Percentiles rank a stretch among this genome's conserved stretches.
These are phyloP conservation scores for Nectriaceae sp. DNA, from an alignment of 2,329 filamentous ascomycete species.

Conservation along the genomic window DNA sequence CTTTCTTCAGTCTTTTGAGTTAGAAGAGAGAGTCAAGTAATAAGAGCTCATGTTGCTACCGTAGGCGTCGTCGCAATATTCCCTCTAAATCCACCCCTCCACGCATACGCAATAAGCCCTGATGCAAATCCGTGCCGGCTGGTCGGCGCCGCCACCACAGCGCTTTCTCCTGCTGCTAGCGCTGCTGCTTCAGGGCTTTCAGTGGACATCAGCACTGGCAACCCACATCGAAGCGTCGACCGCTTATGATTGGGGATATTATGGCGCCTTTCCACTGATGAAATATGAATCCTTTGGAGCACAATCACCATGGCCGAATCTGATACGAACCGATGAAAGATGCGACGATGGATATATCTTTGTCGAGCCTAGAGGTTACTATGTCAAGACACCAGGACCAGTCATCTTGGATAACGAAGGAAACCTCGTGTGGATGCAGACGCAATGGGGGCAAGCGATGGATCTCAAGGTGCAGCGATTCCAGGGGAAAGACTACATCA, in stretches of 20 bases:
- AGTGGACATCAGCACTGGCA: conserved; percentile 3
- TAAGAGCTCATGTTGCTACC: background rate
- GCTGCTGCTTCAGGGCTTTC: background rate
- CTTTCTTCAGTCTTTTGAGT: no score
- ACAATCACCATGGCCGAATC: conserved; percentile 34
- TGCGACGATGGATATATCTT: conserved; percentile 43
- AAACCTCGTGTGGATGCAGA: conserved; percentile 48
- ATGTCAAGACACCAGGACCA: conserved; percentile 38
- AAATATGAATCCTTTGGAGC: conserved; percentile 23
- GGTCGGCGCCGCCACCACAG: background rate
- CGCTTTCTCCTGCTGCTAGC: background rate
- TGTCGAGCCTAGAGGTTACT: conserved; percentile 39
- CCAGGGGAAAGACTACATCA: conserved; percentile 16
- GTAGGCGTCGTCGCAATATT: conserved; percentile 1
- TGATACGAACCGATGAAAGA: conserved; percentile 27
- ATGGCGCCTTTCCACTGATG: conserved; percentile 21
- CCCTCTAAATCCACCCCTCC: no score
- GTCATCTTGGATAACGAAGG: conserved; percentile 46
- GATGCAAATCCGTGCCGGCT: background rate
- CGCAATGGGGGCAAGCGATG: conserved; percentile 27
- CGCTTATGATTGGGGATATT: conserved; percentile 25
- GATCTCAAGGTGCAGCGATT: conserved; percentile 24
- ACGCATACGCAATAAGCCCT: background rate
- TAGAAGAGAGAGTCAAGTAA: no score
- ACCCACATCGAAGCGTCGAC: conserved; percentile 3